Percentiles rank a stretch among this genome's conserved stretches.
Conservation (phyloP, 2,329 filamentous ascomycete species). For the Botrytis fabae region DNA sequence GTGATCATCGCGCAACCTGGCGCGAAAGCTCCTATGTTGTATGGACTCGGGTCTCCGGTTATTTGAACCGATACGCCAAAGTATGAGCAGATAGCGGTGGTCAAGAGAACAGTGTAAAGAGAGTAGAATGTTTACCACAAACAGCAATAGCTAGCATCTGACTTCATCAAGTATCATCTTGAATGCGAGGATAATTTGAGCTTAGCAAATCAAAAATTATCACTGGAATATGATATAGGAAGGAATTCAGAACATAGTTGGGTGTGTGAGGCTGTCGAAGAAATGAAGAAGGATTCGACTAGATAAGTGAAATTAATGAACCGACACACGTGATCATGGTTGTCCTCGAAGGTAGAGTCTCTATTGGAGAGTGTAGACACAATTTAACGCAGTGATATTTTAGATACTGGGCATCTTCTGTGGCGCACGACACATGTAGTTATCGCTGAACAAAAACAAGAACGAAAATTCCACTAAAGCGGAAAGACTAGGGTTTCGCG, state of each 20-base stretch:
- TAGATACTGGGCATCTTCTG: neutral
- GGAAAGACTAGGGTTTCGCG: constrained; percentile 2
- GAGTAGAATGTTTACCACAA: neutral
- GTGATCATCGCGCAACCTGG: neutral
- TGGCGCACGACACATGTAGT: neutral
- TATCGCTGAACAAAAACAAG: neutral
- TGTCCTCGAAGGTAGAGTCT: neutral
- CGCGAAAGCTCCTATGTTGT: neutral
- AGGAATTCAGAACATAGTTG: neutral
- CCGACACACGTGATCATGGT: neutral
- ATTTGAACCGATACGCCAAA: neutral
- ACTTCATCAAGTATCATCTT: neutral
- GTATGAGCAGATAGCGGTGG: neutral
- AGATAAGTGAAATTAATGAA: neutral
- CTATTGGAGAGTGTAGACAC: neutral
- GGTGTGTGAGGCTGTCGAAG: neutral
- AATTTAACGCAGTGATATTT: neutral
- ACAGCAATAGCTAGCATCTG: neutral
- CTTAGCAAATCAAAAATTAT: neutral
- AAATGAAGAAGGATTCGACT: neutral
- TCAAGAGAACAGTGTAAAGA: neutral
- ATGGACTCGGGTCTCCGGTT: neutral
- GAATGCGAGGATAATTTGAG: neutral
- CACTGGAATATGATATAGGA: neutral
- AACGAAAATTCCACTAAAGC: neutral